Evolutionary conservation across 1,284 basidiomycete species (phyloP).

Genomic region (Pascua sp.): DNA sequence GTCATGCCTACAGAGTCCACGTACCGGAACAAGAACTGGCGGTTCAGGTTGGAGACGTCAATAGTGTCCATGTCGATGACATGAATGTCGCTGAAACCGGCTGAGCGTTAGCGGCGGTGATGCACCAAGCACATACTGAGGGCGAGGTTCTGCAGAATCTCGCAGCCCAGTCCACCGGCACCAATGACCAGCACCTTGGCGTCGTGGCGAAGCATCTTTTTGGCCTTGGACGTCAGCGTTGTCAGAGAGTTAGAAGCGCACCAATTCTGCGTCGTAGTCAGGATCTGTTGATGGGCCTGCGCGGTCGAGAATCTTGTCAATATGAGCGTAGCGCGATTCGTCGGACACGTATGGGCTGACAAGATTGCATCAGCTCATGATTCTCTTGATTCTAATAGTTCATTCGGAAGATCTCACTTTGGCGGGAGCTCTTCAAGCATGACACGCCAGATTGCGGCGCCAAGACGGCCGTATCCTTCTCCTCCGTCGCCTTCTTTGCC

Average conservation of each 20-base stretch:
- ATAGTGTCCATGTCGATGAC: conserved; percentile 99
- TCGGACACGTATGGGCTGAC: conserved; percentile 24
- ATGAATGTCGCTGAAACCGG: conserved; percentile 96
- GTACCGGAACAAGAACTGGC: conserved; percentile 95
- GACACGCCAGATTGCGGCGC: conserved; percentile 51
- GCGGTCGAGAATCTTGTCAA: conserved; percentile 44
- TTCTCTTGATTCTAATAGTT: background rate
- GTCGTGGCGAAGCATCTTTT: conserved; percentile 74
- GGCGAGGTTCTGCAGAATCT: conserved; percentile 89
- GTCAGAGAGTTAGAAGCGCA: conserved; percentile 10
- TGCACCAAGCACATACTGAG: conserved; percentile 50
- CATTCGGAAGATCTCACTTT: conserved; percentile 10
- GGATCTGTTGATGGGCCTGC: conserved; percentile 42
- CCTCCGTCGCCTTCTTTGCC: conserved; percentile 48
- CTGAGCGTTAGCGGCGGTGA: conserved; percentile 40
- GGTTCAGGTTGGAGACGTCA: conserved; percentile 96
- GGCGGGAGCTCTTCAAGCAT: conserved; percentile 46
- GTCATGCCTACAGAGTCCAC: conserved; percentile 15
- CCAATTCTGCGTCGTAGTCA: conserved; percentile 32
- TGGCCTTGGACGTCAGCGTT: conserved; percentile 59
- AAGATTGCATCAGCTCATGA: conserved; percentile 11
- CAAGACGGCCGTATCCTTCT: conserved; percentile 52
- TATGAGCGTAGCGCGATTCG: conserved; percentile 26
- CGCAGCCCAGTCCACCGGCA: conserved; percentile 90
- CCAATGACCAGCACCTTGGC: conserved; percentile 96